Percentiles rank a stretch among this genome's conserved stretches.
phyloP scores from a whole-genome alignment of 1,284 basidiomycete species.

The Sporisorium sorghi region DNA sequence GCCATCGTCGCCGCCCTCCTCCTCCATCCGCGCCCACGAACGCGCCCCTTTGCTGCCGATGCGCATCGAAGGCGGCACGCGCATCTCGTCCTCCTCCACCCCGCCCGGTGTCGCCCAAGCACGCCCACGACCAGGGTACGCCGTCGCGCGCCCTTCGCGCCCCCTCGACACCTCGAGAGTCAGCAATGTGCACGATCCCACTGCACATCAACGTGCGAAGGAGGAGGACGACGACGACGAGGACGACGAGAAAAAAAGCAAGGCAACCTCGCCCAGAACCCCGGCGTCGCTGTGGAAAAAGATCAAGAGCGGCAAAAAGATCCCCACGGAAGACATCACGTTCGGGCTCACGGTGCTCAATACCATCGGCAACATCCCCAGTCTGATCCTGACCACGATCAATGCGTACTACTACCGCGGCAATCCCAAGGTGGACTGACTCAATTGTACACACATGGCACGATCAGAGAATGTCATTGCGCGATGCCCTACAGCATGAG shows the following conservation, averaged over 20 bases:
- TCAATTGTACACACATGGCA: neutral
- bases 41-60: neutral
- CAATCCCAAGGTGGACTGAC: conserved; percentile 39
- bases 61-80: too few relatives aligned
- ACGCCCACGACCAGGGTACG: neutral
- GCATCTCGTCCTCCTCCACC: neutral
- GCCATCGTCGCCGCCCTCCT: neutral
- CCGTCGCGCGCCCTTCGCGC: neutral
- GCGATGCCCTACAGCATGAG: neutral
- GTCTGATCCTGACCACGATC: conserved; percentile 24
- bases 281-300: conserved; percentile 1
- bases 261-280: too few relatives aligned
- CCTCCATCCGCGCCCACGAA: neutral
- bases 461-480: neutral
- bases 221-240: neutral
- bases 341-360: conserved; percentile 41
- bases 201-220: neutral
- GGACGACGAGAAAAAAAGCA: neutral
- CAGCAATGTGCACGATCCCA: too few relatives aligned
- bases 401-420: conserved; percentile 35
- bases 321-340: conserved; percentile 32
- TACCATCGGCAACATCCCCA: conserved; percentile 36
- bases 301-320: neutral
- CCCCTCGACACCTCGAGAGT: too few relatives aligned
- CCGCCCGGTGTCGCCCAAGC: neutral